Evolutionary conservation across 495 filamentous ascomycete genomes (phyloP), one percentile per base, ranked within the genome.

Genomic region (Bathelium albidoporum): DNA sequence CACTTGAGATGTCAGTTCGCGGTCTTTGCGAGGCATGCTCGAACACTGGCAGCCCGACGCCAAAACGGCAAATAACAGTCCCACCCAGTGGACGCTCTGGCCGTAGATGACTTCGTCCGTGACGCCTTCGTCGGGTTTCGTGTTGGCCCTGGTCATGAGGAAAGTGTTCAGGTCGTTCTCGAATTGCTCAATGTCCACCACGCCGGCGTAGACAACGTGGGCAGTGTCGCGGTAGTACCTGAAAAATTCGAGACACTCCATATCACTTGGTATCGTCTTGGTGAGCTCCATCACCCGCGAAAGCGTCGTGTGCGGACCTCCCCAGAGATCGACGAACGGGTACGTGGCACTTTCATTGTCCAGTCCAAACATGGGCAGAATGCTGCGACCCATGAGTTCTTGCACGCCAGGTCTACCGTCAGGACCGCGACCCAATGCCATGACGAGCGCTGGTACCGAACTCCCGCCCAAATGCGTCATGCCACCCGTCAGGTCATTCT

Each of bases 11-110:
- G 80, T 83, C 64, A 83, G 70, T 64, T 84, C 81, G 60, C 81
- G 63, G 61, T 86, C 81, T 68, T 81, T 82, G 39, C 78, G 75
- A 14, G 87, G 83, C 7, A 87, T 78, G 67, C 86, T 83, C 2
- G 88, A 88, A 60, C 87, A 91, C 71, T 94, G 89, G n/a, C 86
- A 88, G 18, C 88, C 89, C 32, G 89, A 89, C 0, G 88, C 89
- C 29, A 94, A 78, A 0, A 90, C 85, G 3, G 88, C 88, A 72
- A 93, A 93, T 7, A 93, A 75, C 28, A 91, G 79, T 11, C 87
- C 87, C 10, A 92, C 69, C 70, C 79, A 85, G 1, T 80, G 85
- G 74, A 91, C 69, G 74, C 83, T 72, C 73, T 87, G 67, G 69
- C 89, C 74, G 80, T 86, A 73, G 20, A 75, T 65, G 18, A 16